Conservation (phyloP, 108 stramenopile genomes). For the Aurantiochytrium sp. region DNA sequence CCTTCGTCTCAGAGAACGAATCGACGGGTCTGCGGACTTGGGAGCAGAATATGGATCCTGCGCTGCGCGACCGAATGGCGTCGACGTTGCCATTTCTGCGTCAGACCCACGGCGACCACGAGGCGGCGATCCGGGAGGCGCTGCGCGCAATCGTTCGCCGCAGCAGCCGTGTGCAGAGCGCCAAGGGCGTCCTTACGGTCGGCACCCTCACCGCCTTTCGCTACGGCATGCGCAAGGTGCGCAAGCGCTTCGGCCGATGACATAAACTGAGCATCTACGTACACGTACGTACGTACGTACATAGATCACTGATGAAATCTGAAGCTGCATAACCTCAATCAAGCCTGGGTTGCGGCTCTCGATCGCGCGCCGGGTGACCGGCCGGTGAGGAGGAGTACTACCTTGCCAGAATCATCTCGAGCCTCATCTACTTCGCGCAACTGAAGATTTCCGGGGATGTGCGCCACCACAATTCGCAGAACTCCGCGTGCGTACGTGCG, state of each 20-base stretch:
- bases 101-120: background rate
- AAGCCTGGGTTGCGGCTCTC: too few species aligned
- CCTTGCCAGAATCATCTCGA: too few species aligned
- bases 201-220: background rate
- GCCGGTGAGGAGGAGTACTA: too few species aligned
- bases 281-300: too few species aligned
- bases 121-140: background rate
- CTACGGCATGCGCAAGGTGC: constrained; percentile 12
- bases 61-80: background rate
- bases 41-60: background rate
- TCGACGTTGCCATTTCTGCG: background rate
- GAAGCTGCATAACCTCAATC: too few species aligned
- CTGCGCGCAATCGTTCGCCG: background rate
- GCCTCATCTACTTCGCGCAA: too few species aligned
- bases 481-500: too few species aligned
- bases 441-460: too few species aligned
- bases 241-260: background rate
- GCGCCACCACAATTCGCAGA: too few species aligned
- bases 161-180: background rate
- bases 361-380: too few species aligned
- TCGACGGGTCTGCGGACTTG: background rate
- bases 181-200: background rate
- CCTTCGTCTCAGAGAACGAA: background rate
- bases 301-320: too few species aligned
- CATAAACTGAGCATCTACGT: too few species aligned